A percentile compares a stretch with the other conserved stretches of the same genome.
phyloP scores from a whole-genome alignment of 106 monocot genomes.

The Dendrobium nobile region DNA sequence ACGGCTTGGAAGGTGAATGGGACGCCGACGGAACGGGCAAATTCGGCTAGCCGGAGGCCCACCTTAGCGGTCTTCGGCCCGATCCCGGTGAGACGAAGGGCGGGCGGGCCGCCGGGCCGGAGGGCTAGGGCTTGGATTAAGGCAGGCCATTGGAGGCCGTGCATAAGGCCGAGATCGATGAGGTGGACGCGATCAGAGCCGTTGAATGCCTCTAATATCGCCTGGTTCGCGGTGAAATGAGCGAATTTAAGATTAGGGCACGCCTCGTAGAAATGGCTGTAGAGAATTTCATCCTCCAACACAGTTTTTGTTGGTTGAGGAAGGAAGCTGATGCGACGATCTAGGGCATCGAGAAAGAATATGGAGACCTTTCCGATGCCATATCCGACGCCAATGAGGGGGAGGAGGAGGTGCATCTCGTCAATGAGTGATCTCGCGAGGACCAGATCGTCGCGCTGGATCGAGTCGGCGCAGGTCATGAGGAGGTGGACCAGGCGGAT shows the following conservation, averaged over 20 bases:
- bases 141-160: slow-evolving; percentile 47
- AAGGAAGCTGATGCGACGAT: slow-evolving; percentile 10
- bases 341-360: slow-evolving; percentile 34
- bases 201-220: slow-evolving; percentile 38
- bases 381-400: slow-evolving; percentile 12
- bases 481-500: slow-evolving; percentile 39
- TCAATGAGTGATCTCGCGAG: slow-evolving; percentile 10
- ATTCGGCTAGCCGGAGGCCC: slow-evolving; percentile 26
- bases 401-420: slow-evolving; percentile 9
- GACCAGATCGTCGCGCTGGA: slow-evolving; percentile 14
- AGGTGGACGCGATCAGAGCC: slow-evolving; percentile 36
- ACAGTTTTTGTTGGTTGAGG: not conserved
- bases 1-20: slow-evolving; percentile 37
- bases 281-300: slow-evolving; percentile 18
- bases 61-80: slow-evolving; percentile 27
- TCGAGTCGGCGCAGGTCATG: slow-evolving; percentile 21
- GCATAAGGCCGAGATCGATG: slow-evolving; percentile 32
- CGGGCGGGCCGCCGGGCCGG: slow-evolving; percentile 36
- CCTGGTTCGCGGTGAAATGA: slow-evolving; percentile 52
- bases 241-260: slow-evolving; percentile 41
- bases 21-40: slow-evolving; percentile 30
- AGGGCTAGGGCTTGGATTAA: slow-evolving; percentile 47
- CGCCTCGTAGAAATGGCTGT: slow-evolving; percentile 33
- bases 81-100: slow-evolving; percentile 30
- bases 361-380: slow-evolving; percentile 40